Evolutionary conservation across 345 rosid genomes (phyloP).

Genomic region (Citrus medica): DNA sequence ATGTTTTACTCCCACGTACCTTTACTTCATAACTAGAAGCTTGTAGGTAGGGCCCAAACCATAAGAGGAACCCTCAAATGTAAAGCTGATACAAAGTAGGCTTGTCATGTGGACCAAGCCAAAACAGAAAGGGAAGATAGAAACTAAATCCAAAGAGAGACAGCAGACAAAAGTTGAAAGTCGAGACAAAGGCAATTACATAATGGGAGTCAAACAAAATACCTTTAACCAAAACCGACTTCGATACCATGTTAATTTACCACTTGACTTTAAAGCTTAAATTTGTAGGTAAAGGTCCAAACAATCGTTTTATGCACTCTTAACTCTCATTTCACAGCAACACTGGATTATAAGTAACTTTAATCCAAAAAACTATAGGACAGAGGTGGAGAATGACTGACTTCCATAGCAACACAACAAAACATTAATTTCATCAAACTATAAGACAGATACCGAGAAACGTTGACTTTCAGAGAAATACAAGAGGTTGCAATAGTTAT

Average conservation of each 20-base stretch:
- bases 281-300: background rate
- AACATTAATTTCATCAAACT: too few species aligned
- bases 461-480: too few species aligned
- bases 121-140: background rate
- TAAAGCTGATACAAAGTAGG: background rate
- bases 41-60: background rate
- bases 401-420: background rate
- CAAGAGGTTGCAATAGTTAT: background rate
- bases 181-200: background rate
- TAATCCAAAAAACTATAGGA: background rate
- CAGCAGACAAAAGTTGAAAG: background rate
- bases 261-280: background rate
- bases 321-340: background rate
- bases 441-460: too few species aligned
- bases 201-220: background rate
- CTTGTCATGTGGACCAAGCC: background rate
- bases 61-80: background rate
- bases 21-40: background rate
- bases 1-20: background rate
- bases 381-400: background rate
- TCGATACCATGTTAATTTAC: background rate
- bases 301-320: background rate
- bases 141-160: background rate
- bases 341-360: background rate
- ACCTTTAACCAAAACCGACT: background rate